phyloP scores from a whole-genome alignment of 352 stramenopile species.

The Elongisporangium anandrum region DNA sequence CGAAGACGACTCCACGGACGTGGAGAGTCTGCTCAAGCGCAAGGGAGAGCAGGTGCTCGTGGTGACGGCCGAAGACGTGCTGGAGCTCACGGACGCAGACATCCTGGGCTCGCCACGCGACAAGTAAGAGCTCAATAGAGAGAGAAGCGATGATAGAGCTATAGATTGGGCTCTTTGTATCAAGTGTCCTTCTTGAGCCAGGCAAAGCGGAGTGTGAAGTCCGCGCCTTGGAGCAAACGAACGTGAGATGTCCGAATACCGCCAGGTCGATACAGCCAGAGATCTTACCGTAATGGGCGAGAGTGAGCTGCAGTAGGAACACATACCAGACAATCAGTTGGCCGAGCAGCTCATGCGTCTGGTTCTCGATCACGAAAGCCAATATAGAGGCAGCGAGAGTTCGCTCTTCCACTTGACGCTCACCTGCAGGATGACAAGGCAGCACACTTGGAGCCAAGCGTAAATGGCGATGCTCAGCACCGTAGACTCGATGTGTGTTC shows the following conservation, averaged over 20 bases:
- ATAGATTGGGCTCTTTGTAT: neutral
- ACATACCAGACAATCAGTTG: slow-evolving; percentile 30
- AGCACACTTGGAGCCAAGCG: slow-evolving; percentile 15
- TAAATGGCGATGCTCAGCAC: slow-evolving; percentile 21
- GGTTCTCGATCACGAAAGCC: slow-evolving; percentile 33
- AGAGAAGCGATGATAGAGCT: slow-evolving; percentile 5
- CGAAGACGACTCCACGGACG: slow-evolving; percentile 86
- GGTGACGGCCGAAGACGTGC: slow-evolving; percentile 70
- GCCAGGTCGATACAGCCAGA: no score
- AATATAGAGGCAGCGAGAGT: slow-evolving; percentile 20
- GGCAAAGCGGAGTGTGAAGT: slow-evolving; percentile 19
- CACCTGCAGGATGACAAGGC: slow-evolving; percentile 13
- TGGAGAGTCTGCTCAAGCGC: slow-evolving; percentile 78
- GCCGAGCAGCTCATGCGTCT: slow-evolving; percentile 19
- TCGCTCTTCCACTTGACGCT: slow-evolving; percentile 12
- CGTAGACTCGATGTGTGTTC: slow-evolving; percentile 2
- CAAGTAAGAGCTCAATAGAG: slow-evolving; percentile 10
- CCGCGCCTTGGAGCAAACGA: slow-evolving; percentile 5
- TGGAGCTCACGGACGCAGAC: slow-evolving; percentile 80
- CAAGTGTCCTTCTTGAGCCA: slow-evolving; percentile 5
- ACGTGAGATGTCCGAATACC: neutral
- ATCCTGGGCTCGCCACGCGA: slow-evolving; percentile 41
- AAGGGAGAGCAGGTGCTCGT: slow-evolving; percentile 75
- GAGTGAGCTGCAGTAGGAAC: slow-evolving; percentile 14
- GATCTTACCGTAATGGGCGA: slow-evolving; percentile 28